phyloP scores from a whole-genome alignment of 2,329 filamentous ascomycete species.

The Mycosphaerella arachidis region DNA sequence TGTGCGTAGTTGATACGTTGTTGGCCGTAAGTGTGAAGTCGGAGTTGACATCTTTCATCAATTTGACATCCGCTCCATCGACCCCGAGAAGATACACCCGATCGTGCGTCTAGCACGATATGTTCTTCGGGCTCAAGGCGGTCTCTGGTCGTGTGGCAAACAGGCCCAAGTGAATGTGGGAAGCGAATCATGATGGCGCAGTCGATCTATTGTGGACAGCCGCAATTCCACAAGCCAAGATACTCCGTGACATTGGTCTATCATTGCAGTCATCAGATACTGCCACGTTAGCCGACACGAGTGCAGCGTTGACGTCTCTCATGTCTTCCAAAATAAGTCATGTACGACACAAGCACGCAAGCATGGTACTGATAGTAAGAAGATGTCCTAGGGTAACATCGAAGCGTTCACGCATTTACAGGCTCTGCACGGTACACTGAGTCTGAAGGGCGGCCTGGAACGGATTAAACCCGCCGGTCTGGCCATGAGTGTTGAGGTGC shows the following conservation, averaged over 20 bases:
- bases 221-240: slow-evolving; percentile 1
- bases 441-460: not conserved
- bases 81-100: not conserved
- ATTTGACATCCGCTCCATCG: not conserved
- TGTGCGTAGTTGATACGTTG: slow-evolving; percentile 1
- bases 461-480: not conserved
- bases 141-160: not conserved
- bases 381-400: slow-evolving; percentile 3
- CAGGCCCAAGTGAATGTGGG: not conserved
- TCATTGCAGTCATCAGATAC: slow-evolving; percentile 1
- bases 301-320: not conserved
- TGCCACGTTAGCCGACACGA: not conserved
- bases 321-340: slow-evolving; percentile 4
- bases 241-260: slow-evolving; percentile 1
- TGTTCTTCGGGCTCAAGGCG: too few species aligned
- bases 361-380: not conserved
- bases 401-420: slow-evolving; percentile 6
- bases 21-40: not conserved
- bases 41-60: not conserved
- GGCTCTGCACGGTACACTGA: not conserved
- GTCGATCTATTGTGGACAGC: not conserved
- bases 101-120: not conserved
- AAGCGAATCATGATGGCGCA: not conserved
- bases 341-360: not conserved
- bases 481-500: not conserved